phyloP scores from a whole-genome alignment of 352 stramenopile species.

The Thalassiosira livingstoniorum region DNA sequence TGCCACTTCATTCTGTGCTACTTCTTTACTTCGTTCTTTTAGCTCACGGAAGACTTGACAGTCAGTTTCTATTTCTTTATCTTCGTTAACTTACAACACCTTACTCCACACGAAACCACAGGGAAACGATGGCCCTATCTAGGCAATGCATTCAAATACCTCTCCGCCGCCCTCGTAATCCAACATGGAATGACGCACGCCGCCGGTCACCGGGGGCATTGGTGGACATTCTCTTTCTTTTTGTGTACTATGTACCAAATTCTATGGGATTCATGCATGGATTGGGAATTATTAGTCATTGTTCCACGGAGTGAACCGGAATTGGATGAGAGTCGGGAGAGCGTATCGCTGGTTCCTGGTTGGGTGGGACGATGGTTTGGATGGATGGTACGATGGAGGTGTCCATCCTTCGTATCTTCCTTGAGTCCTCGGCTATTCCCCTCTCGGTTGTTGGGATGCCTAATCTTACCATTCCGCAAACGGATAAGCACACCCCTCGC shows the following conservation, averaged over 20 bases:
- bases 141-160: slow-evolving; percentile 84
- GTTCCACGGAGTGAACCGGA: slow-evolving; percentile 37
- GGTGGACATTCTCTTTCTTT: slow-evolving; percentile 70
- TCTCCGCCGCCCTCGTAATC: slow-evolving; percentile 72
- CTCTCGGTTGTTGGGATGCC: slow-evolving; percentile 44
- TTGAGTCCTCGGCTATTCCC: slow-evolving; percentile 54
- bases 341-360: neutral
- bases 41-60: too few relatives aligned
- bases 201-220: slow-evolving; percentile 54
- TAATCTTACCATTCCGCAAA: slow-evolving; percentile 42
- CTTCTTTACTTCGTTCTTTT: too few relatives aligned
- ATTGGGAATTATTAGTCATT: slow-evolving; percentile 82
- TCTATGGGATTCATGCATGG: slow-evolving; percentile 80
- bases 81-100: too few relatives aligned
- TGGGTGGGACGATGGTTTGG: neutral
- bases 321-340: neutral
- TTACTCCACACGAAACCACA: too few relatives aligned
- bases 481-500: slow-evolving; percentile 50
- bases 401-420: slow-evolving; percentile 29
- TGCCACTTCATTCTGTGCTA: too few relatives aligned
- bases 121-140: slow-evolving; percentile 80
- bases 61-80: too few relatives aligned
- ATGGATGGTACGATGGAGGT: slow-evolving; percentile 2
- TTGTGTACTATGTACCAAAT: slow-evolving; percentile 78
- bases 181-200: slow-evolving; percentile 82